phyloP scores from a whole-genome alignment of 768 basidiomycete genomes.

The Mycena chlorophos region DNA sequence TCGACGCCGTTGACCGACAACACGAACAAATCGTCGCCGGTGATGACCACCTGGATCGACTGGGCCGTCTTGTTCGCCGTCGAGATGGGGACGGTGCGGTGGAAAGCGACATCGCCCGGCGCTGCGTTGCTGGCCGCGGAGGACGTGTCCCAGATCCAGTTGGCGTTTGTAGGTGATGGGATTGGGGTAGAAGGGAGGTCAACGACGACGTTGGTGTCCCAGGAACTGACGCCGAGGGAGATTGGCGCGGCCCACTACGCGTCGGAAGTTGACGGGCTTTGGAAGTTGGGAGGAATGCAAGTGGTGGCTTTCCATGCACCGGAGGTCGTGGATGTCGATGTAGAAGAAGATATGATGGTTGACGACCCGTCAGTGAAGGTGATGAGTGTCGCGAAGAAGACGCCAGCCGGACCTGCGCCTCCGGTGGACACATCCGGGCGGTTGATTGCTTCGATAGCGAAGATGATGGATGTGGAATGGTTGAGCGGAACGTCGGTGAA shows the following conservation, averaged over 20 bases:
- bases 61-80: constrained; percentile 25
- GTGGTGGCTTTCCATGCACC: constrained; percentile 26
- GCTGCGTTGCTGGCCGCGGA: constrained; percentile 21
- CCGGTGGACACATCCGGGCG: constrained; percentile 17
- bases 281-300: constrained; percentile 25
- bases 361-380: constrained; percentile 28
- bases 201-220: constrained; percentile 23
- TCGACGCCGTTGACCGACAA: constrained; percentile 29
- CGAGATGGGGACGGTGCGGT: constrained; percentile 24
- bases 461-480: constrained; percentile 20
- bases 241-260: too few species aligned
- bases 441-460: constrained; percentile 32
- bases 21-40: constrained; percentile 29
- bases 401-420: constrained; percentile 28
- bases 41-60: constrained; percentile 24
- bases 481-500: constrained; percentile 18
- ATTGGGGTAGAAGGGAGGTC: constrained; percentile 13
- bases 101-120: constrained; percentile 30
- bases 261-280: constrained; percentile 22
- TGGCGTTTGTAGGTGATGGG: constrained; percentile 21
- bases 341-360: constrained; percentile 24
- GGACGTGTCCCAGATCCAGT: constrained; percentile 31
- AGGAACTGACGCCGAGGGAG: constrained; percentile 28
- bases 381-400: constrained; percentile 27
- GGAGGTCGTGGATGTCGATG: neutral